Conservation (phyloP, 2,329 filamentous ascomycete genomes). For the Nemania sp. region DNA sequence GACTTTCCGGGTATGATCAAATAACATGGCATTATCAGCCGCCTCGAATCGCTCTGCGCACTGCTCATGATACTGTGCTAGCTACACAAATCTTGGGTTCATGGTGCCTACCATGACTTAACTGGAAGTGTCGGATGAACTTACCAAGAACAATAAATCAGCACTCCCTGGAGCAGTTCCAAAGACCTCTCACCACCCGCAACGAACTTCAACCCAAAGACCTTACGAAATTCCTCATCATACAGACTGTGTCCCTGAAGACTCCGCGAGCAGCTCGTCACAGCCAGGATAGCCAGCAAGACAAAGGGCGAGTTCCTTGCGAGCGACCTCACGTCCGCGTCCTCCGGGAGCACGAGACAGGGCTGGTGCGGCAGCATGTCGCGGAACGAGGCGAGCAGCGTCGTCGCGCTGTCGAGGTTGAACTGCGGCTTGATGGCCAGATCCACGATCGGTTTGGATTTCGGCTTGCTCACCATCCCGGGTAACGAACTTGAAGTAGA, state of each 20-base stretch:
- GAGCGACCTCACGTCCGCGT: conserved; percentile 48
- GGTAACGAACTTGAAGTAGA: conserved; percentile 24
- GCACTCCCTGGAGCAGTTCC: conserved; percentile 59
- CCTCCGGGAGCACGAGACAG: conserved; percentile 46
- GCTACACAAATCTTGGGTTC: too few relatives aligned
- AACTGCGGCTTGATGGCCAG: conserved; percentile 55
- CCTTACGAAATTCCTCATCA: conserved; percentile 61
- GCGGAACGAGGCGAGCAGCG: conserved; percentile 49
- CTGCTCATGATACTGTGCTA: too few relatives aligned
- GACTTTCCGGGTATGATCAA: too few relatives aligned
- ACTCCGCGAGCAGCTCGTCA: conserved; percentile 52
- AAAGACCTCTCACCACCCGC: conserved; percentile 59
- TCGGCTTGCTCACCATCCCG: conserved; percentile 18
- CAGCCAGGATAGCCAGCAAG: conserved; percentile 56
- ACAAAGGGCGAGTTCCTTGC: conserved; percentile 55
- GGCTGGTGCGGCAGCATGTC: conserved; percentile 47
- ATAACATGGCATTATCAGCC: too few relatives aligned
- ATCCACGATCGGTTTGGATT: conserved; percentile 31
- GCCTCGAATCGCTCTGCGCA: too few relatives aligned
- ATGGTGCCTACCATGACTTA: neutral
- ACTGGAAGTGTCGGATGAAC: neutral
- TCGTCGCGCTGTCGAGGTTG: conserved; percentile 57
- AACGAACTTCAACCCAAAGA: conserved; percentile 59
- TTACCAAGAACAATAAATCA: conserved; percentile 62
- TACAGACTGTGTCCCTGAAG: conserved; percentile 57